Evolutionary conservation across 345 rosid species (phyloP).

Genomic region (Excoecaria cochinchinensis): DNA sequence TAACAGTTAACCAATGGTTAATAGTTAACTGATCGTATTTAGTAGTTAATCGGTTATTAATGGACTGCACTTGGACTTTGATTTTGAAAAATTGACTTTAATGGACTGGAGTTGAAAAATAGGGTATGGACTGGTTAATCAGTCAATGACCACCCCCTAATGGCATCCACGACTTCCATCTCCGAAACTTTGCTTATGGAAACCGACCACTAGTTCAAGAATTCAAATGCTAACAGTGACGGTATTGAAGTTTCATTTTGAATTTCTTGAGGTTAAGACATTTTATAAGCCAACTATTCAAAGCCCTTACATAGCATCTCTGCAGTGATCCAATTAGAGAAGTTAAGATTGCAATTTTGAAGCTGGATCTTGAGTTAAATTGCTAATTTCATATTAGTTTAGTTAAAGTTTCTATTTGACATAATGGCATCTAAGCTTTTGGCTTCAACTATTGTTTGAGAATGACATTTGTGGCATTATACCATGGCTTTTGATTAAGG

Average conservation of each 20-base stretch:
- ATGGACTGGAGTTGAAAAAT: too few species aligned
- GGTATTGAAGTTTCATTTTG: slow-evolving; percentile 24
- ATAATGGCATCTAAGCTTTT: slow-evolving; percentile 39
- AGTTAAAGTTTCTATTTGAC: slow-evolving; percentile 31
- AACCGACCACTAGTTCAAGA: slow-evolving; percentile 50
- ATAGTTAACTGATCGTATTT: too few species aligned
- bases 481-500: slow-evolving; percentile 54
- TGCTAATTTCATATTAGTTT: slow-evolving; percentile 48
- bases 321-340: slow-evolving; percentile 57
- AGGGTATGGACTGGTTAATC: too few species aligned
- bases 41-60: too few species aligned
- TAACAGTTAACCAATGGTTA: too few species aligned
- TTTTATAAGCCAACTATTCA: slow-evolving; percentile 62
- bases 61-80: too few species aligned
- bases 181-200: slow-evolving; percentile 38
- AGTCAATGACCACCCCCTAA: slow-evolving; percentile 21
- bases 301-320: slow-evolving; percentile 49
- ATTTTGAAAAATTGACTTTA: too few species aligned
- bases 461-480: slow-evolving; percentile 57
- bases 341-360: slow-evolving; percentile 49
- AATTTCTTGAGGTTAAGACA: slow-evolving; percentile 54
- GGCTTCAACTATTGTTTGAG: slow-evolving; percentile 37
- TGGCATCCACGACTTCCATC: slow-evolving; percentile 39
- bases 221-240: slow-evolving; percentile 44
- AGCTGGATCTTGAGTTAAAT: slow-evolving; percentile 56